Conservation (phyloP, 805 yeast species). For the Barnettozyma sp. region DNA sequence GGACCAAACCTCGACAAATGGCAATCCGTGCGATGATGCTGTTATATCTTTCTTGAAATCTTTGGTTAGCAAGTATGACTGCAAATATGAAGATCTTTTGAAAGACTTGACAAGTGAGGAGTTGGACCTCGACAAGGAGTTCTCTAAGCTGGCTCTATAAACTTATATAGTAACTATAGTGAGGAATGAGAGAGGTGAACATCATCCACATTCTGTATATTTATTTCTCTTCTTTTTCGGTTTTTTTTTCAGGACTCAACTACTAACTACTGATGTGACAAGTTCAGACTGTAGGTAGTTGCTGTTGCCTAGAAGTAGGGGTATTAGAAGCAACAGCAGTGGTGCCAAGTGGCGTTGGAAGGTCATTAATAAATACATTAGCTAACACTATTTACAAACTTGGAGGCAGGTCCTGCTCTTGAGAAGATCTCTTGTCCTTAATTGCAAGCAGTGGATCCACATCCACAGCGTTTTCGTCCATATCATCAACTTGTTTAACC, state of each 20-base stretch:
- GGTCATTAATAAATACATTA: neutral
- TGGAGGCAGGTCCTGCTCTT: constrained; percentile 16
- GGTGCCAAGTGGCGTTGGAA: neutral
- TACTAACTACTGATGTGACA: too few relatives aligned
- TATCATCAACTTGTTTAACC: constrained; percentile 47
- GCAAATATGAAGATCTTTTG: constrained; percentile 7
- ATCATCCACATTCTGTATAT: too few relatives aligned
- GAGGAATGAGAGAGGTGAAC: too few relatives aligned
- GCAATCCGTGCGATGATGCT: neutral
- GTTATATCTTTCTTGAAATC: neutral
- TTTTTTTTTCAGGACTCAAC: too few relatives aligned
- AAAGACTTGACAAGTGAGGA: constrained; percentile 10
- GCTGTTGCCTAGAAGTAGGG: too few relatives aligned
- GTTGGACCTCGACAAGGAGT: constrained; percentile 4
- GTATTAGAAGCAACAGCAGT: too few relatives aligned
- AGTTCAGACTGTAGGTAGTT: too few relatives aligned
- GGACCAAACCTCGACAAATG: neutral
- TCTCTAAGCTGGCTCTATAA: constrained; percentile 3
- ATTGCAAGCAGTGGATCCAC: constrained; percentile 14
- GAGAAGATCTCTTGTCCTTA: constrained; percentile 12
- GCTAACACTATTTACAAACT: constrained; percentile 6
- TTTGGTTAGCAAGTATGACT: constrained; percentile 4
- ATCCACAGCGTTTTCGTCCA: constrained; percentile 17
- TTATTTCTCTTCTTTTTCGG: too few relatives aligned
- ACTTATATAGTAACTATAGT: too few relatives aligned